Evolutionary conservation across 352 stramenopile genomes (phyloP).

Genomic region (Pythium chondricola): DNA sequence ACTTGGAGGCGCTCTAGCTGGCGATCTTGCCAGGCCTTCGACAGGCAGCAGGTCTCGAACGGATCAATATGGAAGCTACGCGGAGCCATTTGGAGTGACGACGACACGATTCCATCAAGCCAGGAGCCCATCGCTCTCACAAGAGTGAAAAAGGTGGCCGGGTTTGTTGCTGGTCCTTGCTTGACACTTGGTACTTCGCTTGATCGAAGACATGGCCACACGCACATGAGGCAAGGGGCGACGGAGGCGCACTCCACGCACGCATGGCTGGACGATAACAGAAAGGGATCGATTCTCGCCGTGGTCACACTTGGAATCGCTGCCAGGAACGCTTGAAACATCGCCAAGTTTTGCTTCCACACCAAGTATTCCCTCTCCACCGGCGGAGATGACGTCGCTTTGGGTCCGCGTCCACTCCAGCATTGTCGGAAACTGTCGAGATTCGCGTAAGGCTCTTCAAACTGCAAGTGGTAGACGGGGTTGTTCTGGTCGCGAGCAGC

Average conservation of each 20-base stretch:
- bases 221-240: constrained; percentile 23
- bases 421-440: constrained; percentile 22
- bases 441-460: constrained; percentile 16
- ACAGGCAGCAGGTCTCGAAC: constrained; percentile 12
- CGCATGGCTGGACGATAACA: background rate
- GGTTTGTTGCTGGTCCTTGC: background rate
- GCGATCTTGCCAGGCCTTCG: constrained; percentile 6
- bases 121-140: constrained; percentile 14
- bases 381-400: background rate
- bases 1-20: background rate
- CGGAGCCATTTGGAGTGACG: constrained; percentile 14
- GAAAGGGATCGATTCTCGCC: background rate
- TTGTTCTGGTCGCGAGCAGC: constrained; percentile 10
- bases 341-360: constrained; percentile 6
- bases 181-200: background rate
- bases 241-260: background rate
- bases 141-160: background rate
- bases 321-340: background rate
- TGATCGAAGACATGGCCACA: constrained; percentile 14
- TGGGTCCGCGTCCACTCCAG: constrained; percentile 8
- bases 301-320: background rate
- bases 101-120: constrained; percentile 18
- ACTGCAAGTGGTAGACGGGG: constrained; percentile 24
- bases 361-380: constrained; percentile 16
- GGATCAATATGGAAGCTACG: constrained; percentile 26